phyloP scores from a whole-genome alignment of 2,329 filamentous ascomycete genomes.

The Zelopaecilomyces penicillatus region DNA sequence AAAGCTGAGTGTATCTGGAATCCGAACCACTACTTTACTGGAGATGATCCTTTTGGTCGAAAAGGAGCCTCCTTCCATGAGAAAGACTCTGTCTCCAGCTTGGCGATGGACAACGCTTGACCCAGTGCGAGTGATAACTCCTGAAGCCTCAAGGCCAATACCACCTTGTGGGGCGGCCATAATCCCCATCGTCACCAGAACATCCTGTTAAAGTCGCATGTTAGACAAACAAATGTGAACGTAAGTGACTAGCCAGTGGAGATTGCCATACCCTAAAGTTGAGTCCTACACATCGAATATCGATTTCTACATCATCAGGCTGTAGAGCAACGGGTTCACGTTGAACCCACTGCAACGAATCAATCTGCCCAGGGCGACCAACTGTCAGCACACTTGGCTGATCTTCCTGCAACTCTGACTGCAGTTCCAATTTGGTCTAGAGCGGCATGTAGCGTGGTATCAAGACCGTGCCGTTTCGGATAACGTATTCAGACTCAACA shows the following conservation, averaged over 20 bases:
- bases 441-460: slow-evolving; percentile 7
- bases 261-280: slow-evolving; percentile 1
- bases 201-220: slow-evolving; percentile 2
- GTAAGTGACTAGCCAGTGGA: too few relatives aligned
- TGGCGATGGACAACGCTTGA: slow-evolving; percentile 8
- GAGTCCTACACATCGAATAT: not conserved
- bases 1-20: not conserved
- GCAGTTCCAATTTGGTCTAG: not conserved
- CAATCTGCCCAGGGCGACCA: not conserved
- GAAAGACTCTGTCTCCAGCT: slow-evolving; percentile 3
- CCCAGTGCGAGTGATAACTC: slow-evolving; percentile 12
- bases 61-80: not conserved
- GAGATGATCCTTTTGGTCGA: not conserved
- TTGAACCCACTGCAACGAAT: slow-evolving; percentile 3
- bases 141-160: slow-evolving; percentile 13
- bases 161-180: not conserved
- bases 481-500: not conserved
- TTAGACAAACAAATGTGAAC: not conserved
- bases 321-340: not conserved
- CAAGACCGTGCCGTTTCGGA: not conserved
- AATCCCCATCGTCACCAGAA: slow-evolving; percentile 5
- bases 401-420: slow-evolving; percentile 7
- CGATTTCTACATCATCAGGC: not conserved
- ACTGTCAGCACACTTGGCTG: slow-evolving; percentile 7
- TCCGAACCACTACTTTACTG: not conserved